Percentiles rank a stretch among this genome's conserved stretches.
phyloP scores from a whole-genome alignment of 257 asterid genomes.

The Coffea canephora region DNA sequence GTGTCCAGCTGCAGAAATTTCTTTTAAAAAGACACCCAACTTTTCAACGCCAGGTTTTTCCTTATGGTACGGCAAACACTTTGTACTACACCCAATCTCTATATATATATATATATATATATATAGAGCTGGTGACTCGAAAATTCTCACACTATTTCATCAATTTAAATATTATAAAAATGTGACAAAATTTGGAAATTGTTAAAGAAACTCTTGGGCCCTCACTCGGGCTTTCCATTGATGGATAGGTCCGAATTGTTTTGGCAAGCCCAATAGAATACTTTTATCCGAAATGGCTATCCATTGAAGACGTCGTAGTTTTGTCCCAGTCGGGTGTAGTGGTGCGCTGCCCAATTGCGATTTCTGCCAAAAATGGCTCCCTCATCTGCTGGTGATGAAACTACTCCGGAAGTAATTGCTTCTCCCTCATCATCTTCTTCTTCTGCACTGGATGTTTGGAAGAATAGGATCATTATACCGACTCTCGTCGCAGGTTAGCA shows the following conservation, averaged over 20 bases:
- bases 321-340: background rate
- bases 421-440: conserved; percentile 21
- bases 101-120: too few relatives aligned
- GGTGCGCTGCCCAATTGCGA: background rate
- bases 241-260: background rate
- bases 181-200: too few relatives aligned
- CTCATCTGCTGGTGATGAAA: conserved; percentile 33
- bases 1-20: too few relatives aligned
- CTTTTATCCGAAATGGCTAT: too few relatives aligned
- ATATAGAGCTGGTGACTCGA: too few relatives aligned
- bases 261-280: background rate
- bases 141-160: too few relatives aligned
- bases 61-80: too few relatives aligned
- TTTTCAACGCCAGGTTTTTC: too few relatives aligned
- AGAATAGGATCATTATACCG: conserved; percentile 65
- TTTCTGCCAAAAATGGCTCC: conserved; percentile 16
- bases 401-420: conserved; percentile 16
- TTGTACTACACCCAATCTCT: too few relatives aligned
- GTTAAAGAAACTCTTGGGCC: too few relatives aligned
- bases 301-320: background rate
- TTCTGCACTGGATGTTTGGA: conserved; percentile 50
- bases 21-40: too few relatives aligned
- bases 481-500: conserved; percentile 68
- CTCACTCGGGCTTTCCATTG: background rate
- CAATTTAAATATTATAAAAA: too few relatives aligned